Evolutionary conservation across 129 eudicot genomes (phyloP).

Genomic region (Smallanthus sonchifolius): DNA sequence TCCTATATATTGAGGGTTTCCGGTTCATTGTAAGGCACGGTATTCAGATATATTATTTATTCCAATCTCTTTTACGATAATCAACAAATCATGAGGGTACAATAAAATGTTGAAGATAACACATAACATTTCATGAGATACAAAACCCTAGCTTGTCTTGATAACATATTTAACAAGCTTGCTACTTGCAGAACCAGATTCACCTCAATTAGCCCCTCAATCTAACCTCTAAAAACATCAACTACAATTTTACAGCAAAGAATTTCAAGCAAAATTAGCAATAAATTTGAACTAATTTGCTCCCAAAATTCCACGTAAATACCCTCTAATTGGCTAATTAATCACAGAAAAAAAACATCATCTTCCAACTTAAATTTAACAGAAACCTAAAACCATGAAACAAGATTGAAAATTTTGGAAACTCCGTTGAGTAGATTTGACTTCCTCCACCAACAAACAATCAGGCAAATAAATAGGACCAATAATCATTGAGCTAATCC

Average conservation of each 20-base stretch:
- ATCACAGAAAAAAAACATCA: not conserved
- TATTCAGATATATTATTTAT: too few species aligned
- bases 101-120: too few species aligned
- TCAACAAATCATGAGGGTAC: too few species aligned
- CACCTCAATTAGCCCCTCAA: conserved; percentile 15
- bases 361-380: not conserved
- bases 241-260: too few species aligned
- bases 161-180: not conserved
- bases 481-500: not conserved
- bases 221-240: conserved; percentile 5
- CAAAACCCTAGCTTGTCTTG: conserved; percentile 21
- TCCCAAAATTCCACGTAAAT: too few species aligned
- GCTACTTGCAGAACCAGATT: conserved; percentile 7
- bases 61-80: too few species aligned
- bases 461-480: not conserved
- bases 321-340: not conserved
- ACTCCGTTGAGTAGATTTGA: conserved; percentile 38
- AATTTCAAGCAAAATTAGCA: not conserved
- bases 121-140: not conserved
- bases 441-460: conserved; percentile 8
- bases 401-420: conserved; percentile 12
- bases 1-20: too few species aligned
- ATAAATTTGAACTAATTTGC: not conserved
- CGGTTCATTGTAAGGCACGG: too few species aligned
- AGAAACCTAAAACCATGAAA: not conserved